A percentile compares a stretch with the other conserved stretches of the same genome.
phyloP scores from a whole-genome alignment of 164 flowering plant species.

The Berberis thunbergii region DNA sequence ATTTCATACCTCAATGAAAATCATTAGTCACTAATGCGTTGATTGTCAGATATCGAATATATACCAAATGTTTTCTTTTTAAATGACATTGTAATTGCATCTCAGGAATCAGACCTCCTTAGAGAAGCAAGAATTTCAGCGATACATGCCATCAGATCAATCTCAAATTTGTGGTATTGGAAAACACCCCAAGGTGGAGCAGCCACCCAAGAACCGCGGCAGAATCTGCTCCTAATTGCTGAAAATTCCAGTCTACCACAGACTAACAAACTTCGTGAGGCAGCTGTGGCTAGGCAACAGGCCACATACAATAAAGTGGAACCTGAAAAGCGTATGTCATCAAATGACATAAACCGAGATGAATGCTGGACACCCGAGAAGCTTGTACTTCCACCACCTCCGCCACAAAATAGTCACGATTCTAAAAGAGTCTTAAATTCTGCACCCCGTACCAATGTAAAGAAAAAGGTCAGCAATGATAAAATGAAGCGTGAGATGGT shows the following conservation, averaged over 20 bases:
- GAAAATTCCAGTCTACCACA: conserved; percentile 19
- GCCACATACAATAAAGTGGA: neutral
- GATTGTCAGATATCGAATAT: neutral
- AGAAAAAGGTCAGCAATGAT: neutral
- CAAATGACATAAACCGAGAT: conserved; percentile 7
- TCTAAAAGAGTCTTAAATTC: neutral
- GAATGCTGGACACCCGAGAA: conserved; percentile 66
- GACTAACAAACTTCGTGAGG: conserved; percentile 49
- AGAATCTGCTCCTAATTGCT: conserved; percentile 8
- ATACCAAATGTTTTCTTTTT: neutral
- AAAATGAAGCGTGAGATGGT: neutral
- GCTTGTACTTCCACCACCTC: conserved; percentile 15
- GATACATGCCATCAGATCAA: conserved; percentile 60
- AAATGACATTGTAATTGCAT: neutral
- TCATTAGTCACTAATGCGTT: too few species aligned
- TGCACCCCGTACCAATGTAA: neutral
- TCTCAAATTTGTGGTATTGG: conserved; percentile 78
- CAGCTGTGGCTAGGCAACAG: conserved; percentile 30
- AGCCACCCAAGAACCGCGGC: conserved; percentile 10
- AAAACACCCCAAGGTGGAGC: conserved; percentile 27
- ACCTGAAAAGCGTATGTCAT: neutral
- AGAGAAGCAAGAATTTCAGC: conserved; percentile 52
- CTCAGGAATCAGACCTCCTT: conserved; percentile 43
- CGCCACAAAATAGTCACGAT: neutral
- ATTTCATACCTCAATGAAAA: neutral